Evolutionary conservation across 2,329 filamentous ascomycete genomes (phyloP).

Genomic region (Colletotrichum phormii): DNA sequence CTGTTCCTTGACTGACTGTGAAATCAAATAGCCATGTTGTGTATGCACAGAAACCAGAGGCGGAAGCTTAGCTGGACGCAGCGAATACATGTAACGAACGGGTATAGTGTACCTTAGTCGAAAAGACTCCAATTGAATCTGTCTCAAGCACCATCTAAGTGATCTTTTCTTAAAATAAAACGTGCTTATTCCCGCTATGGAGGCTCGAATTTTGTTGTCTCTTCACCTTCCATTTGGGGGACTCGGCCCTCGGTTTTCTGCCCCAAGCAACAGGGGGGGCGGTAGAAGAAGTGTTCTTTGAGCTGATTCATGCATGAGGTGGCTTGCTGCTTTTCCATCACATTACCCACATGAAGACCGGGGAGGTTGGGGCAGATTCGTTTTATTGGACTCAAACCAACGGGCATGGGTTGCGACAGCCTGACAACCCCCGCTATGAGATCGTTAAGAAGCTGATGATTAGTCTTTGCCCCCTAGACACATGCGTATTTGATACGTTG

Average conservation of each 20-base stretch:
- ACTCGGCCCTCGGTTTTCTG: too few relatives aligned
- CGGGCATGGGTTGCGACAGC: background rate
- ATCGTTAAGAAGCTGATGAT: background rate
- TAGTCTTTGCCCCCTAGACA: background rate
- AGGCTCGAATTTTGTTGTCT: background rate
- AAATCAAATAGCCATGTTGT: slow-evolving; percentile 12
- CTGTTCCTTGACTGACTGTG: background rate
- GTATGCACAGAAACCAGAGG: slow-evolving; percentile 31
- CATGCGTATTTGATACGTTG: background rate
- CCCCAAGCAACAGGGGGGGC: too few relatives aligned
- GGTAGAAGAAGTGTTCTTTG: background rate
- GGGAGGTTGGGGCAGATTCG: background rate
- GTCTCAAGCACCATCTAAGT: too few relatives aligned
- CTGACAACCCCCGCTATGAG: background rate
- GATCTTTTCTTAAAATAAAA: too few relatives aligned
- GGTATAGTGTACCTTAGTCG: background rate
- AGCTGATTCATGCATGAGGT: background rate
- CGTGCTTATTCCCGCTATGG: too few relatives aligned
- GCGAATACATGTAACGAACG: background rate
- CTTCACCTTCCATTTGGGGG: background rate
- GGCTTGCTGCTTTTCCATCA: background rate
- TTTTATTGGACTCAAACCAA: background rate
- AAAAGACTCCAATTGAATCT: background rate
- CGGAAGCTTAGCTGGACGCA: background rate
- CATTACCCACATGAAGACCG: background rate